Conservation (phyloP, 768 basidiomycete genomes). For the Suillus placidus region DNA sequence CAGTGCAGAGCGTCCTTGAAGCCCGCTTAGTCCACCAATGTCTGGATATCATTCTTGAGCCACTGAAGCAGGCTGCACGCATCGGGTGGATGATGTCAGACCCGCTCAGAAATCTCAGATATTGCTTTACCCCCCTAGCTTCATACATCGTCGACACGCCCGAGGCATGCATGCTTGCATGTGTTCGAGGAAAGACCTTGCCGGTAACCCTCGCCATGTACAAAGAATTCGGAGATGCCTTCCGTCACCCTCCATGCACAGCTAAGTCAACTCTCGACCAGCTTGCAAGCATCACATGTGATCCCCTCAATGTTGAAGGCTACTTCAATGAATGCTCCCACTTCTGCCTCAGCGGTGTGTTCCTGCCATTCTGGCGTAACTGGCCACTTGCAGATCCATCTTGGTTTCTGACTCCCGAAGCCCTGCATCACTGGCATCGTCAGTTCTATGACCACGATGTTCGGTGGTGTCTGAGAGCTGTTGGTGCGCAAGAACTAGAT, state of each 20-base stretch:
- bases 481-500: conserved; percentile 31
- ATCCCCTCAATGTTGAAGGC: conserved; percentile 2
- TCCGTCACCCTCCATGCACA: conserved; percentile 29
- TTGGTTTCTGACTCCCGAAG: conserved; percentile 38
- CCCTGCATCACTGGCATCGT: conserved; percentile 44
- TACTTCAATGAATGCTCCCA: conserved; percentile 1
- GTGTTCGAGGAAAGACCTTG: too few relatives aligned
- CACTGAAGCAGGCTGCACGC: too few relatives aligned
- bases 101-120: too few relatives aligned
- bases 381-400: conserved; percentile 37
- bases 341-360: conserved; percentile 15
- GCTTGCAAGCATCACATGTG: conserved; percentile 3
- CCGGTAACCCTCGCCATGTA: conserved; percentile 22
- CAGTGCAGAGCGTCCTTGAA: too few relatives aligned
- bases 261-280: conserved; percentile 22
- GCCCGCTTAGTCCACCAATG: too few relatives aligned
- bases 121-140: too few relatives aligned
- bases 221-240: conserved; percentile 35
- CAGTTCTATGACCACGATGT: conserved; percentile 30
- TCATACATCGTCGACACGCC: too few relatives aligned
- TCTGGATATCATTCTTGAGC: too few relatives aligned
- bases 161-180: too few relatives aligned
- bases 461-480: conserved; percentile 24
- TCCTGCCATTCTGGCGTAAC: conserved; percentile 40
- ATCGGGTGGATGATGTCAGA: too few relatives aligned